These are phyloP conservation scores for Metrosideros polymorpha DNA, from an alignment of 441 rosid species.

Conservation along the genomic window DNA sequence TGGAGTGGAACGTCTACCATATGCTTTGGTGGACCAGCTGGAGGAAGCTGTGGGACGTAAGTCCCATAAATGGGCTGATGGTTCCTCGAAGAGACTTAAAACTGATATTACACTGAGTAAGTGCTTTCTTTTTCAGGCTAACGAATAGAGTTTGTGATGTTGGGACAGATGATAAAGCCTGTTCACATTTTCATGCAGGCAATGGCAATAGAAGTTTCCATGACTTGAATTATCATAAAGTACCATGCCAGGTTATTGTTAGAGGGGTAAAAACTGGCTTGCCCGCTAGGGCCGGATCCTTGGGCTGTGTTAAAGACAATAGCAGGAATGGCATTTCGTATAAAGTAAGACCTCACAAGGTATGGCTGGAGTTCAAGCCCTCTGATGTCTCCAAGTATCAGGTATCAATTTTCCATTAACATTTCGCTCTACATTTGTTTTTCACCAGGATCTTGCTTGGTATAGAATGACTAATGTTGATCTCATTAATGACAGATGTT, in stretches of 20 bases:
- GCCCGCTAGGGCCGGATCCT: constrained; percentile 27
- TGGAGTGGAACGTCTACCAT: constrained; percentile 16
- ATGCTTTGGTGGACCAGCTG: constrained; percentile 6
- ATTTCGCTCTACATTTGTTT: neutral
- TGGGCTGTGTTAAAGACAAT: constrained; percentile 23
- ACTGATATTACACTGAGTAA: constrained; percentile 14
- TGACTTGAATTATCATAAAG: constrained; percentile 21
- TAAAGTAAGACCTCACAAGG: constrained; percentile 29
- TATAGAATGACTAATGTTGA: neutral
- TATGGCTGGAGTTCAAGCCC: constrained; percentile 59
- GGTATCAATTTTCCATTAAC: constrained; percentile 19
- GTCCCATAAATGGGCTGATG: constrained; percentile 15
- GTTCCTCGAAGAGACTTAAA: constrained; percentile 47
- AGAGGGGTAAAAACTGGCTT: constrained; percentile 23
- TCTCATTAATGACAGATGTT: constrained; percentile 39
- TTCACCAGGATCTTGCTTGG: neutral
- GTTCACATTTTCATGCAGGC: neutral
- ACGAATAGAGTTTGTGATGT: neutral
- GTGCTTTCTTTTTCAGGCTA: constrained; percentile 2
- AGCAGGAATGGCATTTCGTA: constrained; percentile 12
- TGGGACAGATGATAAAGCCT: neutral
- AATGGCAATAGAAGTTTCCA: constrained; percentile 8
- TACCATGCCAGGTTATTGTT: constrained; percentile 44
- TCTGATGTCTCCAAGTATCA: constrained; percentile 35
- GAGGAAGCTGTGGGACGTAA: neutral